These are phyloP conservation scores for Typha latifolia DNA, from an alignment of 176 grass and related monocot genomes.

Conservation along the genomic window DNA sequence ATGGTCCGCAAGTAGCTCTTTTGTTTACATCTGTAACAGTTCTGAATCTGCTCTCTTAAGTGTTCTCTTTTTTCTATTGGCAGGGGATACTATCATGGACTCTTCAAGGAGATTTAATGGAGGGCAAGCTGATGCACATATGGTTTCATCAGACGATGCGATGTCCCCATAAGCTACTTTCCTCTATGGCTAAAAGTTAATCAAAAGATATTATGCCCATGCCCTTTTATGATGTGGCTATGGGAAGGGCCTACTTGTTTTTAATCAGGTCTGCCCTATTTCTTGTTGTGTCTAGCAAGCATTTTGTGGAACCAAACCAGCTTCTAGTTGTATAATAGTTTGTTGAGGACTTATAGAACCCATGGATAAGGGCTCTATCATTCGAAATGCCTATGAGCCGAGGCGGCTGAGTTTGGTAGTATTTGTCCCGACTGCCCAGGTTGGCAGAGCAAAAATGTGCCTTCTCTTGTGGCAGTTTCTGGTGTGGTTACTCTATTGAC, in stretches of 20 bases:
- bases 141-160: constrained; percentile 57
- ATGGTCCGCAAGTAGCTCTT: neutral
- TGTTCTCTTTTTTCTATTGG: constrained; percentile 26
- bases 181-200: neutral
- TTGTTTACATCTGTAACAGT: constrained; percentile 2
- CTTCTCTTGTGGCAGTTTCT: constrained; percentile 96
- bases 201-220: constrained; percentile 21
- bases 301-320: constrained; percentile 48
- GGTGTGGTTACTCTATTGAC: constrained; percentile 42
- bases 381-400: constrained; percentile 19
- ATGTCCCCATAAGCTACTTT: constrained; percentile 54
- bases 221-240: constrained; percentile 31
- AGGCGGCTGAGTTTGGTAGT: constrained; percentile 19
- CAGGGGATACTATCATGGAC: constrained; percentile 57
- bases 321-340: constrained; percentile 80
- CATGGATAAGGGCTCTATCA: constrained; percentile 21
- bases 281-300: constrained; percentile 13
- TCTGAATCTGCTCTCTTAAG: constrained; percentile 1
- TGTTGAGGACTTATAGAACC: constrained; percentile 24
- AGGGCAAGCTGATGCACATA: constrained; percentile 56
- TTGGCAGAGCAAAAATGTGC: constrained; percentile 75
- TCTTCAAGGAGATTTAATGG: constrained; percentile 44
- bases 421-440: constrained; percentile 79
- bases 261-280: constrained; percentile 55
- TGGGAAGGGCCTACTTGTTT: constrained; percentile 62